These are phyloP conservation scores for Condylostoma magnum DNA, from an alignment of 169 alveolate genomes.

Conservation along the genomic window DNA sequence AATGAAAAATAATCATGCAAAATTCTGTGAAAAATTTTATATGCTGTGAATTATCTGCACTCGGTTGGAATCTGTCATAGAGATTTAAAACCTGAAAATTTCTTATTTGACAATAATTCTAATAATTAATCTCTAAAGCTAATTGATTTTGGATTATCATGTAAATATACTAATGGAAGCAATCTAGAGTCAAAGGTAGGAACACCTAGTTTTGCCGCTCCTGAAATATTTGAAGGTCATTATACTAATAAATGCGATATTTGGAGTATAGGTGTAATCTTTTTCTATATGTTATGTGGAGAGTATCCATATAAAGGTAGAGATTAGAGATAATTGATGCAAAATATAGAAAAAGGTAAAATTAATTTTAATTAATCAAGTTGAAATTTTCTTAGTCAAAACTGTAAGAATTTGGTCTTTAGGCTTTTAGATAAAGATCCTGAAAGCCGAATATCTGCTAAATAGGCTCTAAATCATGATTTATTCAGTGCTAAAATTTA, in stretches of 20 bases:
- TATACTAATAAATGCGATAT: constrained; percentile 28
- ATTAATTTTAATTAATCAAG: no score
- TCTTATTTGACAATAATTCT: constrained; percentile 40
- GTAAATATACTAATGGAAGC: no score
- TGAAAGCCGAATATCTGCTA: no score
- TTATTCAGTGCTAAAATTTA: no score
- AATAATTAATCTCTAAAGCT: constrained; percentile 50
- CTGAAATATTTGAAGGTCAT: constrained; percentile 22
- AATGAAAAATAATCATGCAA: no score
- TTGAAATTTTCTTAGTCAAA: no score
- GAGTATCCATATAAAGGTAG: constrained; percentile 7
- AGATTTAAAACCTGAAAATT: constrained; percentile 66
- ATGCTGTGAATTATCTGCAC: constrained; percentile 57
- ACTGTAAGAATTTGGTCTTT: no score
- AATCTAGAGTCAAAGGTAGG: no score
- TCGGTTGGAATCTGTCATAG: constrained; percentile 50
- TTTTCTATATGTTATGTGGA: constrained; percentile 13
- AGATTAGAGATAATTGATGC: neutral
- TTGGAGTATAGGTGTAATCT: constrained; percentile 21
- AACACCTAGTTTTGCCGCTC: constrained; percentile 22
- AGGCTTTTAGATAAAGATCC: no score
- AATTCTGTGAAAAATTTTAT: constrained; percentile 37
- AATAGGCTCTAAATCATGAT: no score
- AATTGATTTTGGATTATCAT: constrained; percentile 63
- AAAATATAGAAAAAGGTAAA: no score